Conservation (phyloP, 768 basidiomycete species). For the Pisolithus marmoratus region DNA sequence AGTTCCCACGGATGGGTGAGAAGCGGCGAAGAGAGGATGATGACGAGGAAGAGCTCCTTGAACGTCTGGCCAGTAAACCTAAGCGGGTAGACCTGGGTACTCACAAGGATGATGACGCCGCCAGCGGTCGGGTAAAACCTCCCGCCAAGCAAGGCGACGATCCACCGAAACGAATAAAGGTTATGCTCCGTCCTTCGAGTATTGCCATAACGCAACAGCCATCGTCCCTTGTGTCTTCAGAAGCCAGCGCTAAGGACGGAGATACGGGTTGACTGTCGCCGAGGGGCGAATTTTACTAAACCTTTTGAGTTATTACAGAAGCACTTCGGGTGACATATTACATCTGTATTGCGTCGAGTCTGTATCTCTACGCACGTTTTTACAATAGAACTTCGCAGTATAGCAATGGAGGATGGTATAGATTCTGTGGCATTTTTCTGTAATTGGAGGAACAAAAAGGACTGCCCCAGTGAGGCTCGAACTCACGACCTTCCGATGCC, state of each 20-base stretch:
- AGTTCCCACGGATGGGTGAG: constrained; percentile 51
- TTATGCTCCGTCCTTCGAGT: constrained; percentile 50
- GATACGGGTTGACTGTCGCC: constrained; percentile 53
- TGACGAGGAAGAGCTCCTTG: constrained; percentile 62
- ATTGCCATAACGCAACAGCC: constrained; percentile 27
- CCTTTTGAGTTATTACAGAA: not conserved
- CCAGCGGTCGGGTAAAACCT: constrained; percentile 13
- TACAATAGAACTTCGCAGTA: not conserved
- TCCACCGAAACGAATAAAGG: constrained; percentile 67
- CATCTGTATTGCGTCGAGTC: not conserved
- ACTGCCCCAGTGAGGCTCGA: constrained; percentile 50
- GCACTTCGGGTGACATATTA: not conserved
- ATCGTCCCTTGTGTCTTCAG: constrained; percentile 45
- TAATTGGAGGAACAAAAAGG: constrained; percentile 3
- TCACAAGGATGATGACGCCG: constrained; percentile 35
- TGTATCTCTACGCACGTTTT: not conserved
- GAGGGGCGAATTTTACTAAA: not conserved
- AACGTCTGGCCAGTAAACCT: constrained; percentile 51
- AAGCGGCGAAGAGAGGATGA: constrained; percentile 71
- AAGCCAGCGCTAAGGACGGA: constrained; percentile 64
- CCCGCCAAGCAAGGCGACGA: constrained; percentile 30
- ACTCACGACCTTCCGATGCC: constrained; percentile 48
- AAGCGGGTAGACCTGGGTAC: constrained; percentile 49
- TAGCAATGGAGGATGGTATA: not conserved
- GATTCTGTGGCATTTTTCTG: not conserved